Base-by-base conservation (phyloP, 495 filamentous ascomycete genomes). In the Oidiodendron maius region DNA sequence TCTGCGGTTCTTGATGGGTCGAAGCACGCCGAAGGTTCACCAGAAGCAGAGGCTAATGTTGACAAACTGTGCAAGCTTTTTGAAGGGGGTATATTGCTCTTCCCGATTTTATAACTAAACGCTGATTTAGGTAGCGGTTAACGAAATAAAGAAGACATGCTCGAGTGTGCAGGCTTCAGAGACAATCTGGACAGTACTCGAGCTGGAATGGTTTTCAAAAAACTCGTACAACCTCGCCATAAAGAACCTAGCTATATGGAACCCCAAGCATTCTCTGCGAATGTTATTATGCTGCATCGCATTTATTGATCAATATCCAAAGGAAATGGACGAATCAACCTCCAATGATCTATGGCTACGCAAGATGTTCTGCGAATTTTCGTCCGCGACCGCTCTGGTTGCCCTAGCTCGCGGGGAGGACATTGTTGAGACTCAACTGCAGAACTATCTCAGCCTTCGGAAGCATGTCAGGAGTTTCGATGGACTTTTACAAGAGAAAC, bases 161-260 rank as follows among this genome's bases (percentile, higher is more conserved):
- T 58, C 39, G 40, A 53, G 30, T 40, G 55, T 16, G 51, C 62
- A 47, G 26, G 51, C 40, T 48, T 60, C 21, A 49, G 63, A 57
- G 46, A 59, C 25, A 61, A 61, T 75, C 12, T 84, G 86, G 61
- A 76, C 67, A 1, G 38, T 72, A 17, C 64, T 66, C 21, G 87
- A 94, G 50, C 68, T 91, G 2, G 74, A 91, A 59, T 93, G 89
- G 88, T 88, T 94, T 63, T 81, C 79, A 39, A 77, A 80, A 45
- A 89, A 83, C 53, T 77, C 79, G 5, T 95, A 93, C 62, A 89
- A 91, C 53, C 61, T 88, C 20, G 77, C 80, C 0, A 59, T 91
- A 2, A 79, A 81, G 53, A 66, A 77, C 32, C 76, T 78, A 26
- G 69, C 69, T 0, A 62, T 53, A 11, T 81, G 84, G 71, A 58